Conservation (phyloP, 352 stramenopile species). For the Phytophthora pisi region DNA sequence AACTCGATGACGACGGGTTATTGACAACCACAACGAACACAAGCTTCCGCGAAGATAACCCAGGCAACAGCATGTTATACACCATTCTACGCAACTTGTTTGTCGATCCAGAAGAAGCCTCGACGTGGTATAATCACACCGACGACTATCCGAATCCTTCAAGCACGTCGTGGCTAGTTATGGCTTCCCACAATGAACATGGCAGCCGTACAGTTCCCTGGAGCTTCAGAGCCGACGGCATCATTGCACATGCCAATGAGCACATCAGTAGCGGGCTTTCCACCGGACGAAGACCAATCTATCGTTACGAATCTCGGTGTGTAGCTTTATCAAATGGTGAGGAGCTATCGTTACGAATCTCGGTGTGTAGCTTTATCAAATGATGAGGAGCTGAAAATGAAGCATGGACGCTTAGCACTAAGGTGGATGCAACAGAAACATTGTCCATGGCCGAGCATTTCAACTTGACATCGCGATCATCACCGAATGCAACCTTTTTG, state of each 20-base stretch:
- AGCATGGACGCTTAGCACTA: not conserved
- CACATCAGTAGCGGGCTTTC: not conserved
- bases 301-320: conserved; percentile 10
- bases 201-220: conserved; percentile 7
- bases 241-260: conserved; percentile 11
- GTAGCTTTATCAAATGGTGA: conserved; percentile 11
- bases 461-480: conserved; percentile 3
- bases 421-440: not conserved
- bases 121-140: conserved; percentile 6
- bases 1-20: not conserved
- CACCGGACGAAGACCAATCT: not conserved
- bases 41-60: conserved; percentile 7
- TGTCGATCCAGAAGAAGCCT: conserved; percentile 2
- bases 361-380: conserved; percentile 3
- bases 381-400: conserved; percentile 1
- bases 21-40: conserved; percentile 3
- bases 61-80: conserved; percentile 7
- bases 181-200: conserved; percentile 8
- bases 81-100: conserved; percentile 7
- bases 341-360: conserved; percentile 7
- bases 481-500: not conserved
- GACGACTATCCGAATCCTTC: not conserved
- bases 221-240: conserved; percentile 2
- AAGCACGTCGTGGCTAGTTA: conserved; percentile 9
- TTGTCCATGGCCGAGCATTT: conserved; percentile 8